These are phyloP conservation scores for Fragilaria radians DNA, from an alignment of 108 stramenopile species.

Conservation along the genomic window DNA sequence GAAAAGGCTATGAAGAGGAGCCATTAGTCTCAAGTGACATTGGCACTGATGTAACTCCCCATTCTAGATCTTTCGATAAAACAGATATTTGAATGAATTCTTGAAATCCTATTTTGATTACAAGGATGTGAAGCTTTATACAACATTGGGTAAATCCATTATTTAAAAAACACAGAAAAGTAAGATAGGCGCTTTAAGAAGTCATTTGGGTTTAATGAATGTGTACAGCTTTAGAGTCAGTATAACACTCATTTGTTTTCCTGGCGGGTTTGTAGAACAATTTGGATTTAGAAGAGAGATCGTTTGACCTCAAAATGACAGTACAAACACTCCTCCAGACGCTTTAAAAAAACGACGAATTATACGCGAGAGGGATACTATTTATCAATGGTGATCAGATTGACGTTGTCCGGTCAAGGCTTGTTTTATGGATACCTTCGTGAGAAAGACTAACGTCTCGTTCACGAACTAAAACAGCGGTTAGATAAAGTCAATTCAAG, in stretches of 20 bases:
- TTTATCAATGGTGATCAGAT: slow-evolving; percentile 90
- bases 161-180: too few species aligned
- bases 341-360: slow-evolving; percentile 91
- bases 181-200: too few species aligned
- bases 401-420: slow-evolving; percentile 97
- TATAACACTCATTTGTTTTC: slow-evolving; percentile 98
- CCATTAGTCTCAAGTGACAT: too few species aligned
- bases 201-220: too few species aligned
- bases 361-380: slow-evolving; percentile 99
- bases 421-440: slow-evolving; percentile 94
- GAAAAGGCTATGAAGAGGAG: too few species aligned
- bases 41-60: too few species aligned
- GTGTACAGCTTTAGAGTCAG: slow-evolving; percentile 79
- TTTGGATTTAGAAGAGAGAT: slow-evolving; percentile 94
- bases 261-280: slow-evolving; percentile 99
- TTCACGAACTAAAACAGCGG: slow-evolving; percentile 61
- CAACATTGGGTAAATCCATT: too few species aligned
- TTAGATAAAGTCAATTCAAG: background rate
- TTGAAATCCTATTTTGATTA: too few species aligned
- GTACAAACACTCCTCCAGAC: slow-evolving; percentile 95
- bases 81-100: too few species aligned
- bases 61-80: too few species aligned
- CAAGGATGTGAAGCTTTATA: too few species aligned
- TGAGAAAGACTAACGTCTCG: slow-evolving; percentile 97
- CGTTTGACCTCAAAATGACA: slow-evolving; percentile 93